Percentiles rank a stretch among this genome's conserved stretches.
These are phyloP conservation scores for Corchorus olitorius DNA, from an alignment of 345 rosid species.

Conservation along the genomic window DNA sequence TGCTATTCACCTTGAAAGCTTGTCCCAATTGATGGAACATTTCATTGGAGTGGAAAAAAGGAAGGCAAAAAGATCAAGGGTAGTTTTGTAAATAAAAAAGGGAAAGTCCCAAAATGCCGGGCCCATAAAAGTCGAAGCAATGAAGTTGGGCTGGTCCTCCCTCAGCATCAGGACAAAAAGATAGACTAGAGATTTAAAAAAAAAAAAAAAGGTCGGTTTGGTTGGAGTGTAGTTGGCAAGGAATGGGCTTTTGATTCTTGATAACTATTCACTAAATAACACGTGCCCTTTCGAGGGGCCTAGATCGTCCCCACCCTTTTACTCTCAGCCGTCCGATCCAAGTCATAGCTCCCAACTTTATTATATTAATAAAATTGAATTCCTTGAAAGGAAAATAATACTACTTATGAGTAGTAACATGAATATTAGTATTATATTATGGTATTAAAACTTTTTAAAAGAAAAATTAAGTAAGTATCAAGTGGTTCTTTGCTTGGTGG, in stretches of 20 bases:
- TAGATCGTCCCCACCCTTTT: background rate
- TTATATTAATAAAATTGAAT: no score
- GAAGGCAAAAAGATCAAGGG: background rate
- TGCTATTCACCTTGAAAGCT: no score
- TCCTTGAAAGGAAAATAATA: no score
- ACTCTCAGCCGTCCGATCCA: background rate
- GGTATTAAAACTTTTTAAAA: no score
- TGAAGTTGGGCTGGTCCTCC: background rate
- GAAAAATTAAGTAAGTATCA: background rate
- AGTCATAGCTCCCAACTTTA: no score
- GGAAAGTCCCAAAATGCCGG: background rate
- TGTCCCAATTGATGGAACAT: no score
- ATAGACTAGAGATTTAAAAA: background rate
- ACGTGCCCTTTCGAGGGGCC: background rate
- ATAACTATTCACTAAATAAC: background rate
- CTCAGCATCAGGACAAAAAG: background rate
- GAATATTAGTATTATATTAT: no score
- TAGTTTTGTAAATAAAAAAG: background rate
- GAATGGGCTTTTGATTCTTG: background rate
- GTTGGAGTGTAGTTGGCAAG: background rate
- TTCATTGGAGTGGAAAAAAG: no score
- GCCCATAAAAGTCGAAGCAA: background rate
- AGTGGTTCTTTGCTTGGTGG: conserved; percentile 3
- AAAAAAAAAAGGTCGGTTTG: no score
- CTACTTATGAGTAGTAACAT: no score